Evolutionary conservation across 192 early-diverging fungal species (phyloP), one percentile per base, ranked within the genome.

Genomic region (Chytriomyces hyalinus): DNA sequence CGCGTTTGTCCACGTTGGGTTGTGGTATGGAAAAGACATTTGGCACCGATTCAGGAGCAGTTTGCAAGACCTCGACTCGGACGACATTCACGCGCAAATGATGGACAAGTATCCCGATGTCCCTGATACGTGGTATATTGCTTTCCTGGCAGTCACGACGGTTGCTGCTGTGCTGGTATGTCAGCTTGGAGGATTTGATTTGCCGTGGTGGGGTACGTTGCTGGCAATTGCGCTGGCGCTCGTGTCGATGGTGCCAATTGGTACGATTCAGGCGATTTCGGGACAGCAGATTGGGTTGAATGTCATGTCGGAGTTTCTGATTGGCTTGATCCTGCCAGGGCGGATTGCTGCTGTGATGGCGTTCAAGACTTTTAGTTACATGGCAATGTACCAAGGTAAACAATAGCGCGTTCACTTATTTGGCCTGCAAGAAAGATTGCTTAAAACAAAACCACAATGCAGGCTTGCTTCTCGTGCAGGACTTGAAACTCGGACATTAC

Each of bases 331-430:
- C 7, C 80, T 91, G 53, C 93, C 94, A 4, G 95, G 95, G 26
- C 83, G 94, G 67, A 90, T 92, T 17, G 91, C 95, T 48, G 91
- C 90, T 75, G 93, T 94, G 64, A 90, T 94, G 49, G 89, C 92
- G 4, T 97, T 95, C 88, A 97, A 97, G 83, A 91, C 93, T 11
- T 89, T 93, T 67, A 92, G 92, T 60, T 92, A 92, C 80, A 95
- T 92, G 70, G 87, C 90, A 5, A 86, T 94, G 83, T 80, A 85
- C n/a, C 95, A 98, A 84, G 91, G 90, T 49, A 36, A 36, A 36
- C 36, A 36, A 36, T 26, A 36, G 36, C 36, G 36, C 36, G 36
- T 36, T 36, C 36, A 36, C 36, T 36, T 36, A 36, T 36, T 36
- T 36, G 1, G 36, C 3, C 36, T 36, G 36, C 36, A 36, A 36